Base-by-base conservation (phyloP, 2,329 filamentous ascomycete genomes). In the Ramularia collo-cygni region DNA sequence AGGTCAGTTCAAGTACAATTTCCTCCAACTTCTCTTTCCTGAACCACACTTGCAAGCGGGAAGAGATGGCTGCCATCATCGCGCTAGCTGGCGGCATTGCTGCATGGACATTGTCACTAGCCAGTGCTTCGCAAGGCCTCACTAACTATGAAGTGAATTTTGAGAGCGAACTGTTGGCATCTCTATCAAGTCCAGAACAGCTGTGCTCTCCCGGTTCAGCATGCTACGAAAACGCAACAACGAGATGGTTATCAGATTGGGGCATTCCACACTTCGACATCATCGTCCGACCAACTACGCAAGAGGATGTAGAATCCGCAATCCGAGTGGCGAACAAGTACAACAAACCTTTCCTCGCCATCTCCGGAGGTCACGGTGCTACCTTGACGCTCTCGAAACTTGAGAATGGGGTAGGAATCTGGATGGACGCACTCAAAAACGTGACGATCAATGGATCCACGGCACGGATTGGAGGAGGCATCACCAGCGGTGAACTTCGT, bases 381-480 rank as follows among this genome's bases (percentile, higher is more conserved):
- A 40, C 37, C 12, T 21, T 33, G 8, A 26, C 35, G 6, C 30
- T 50, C 17, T 33, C 18, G 10, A 27, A 39, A 3, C 31, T 50
- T 27, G 15, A 35, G 28, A 28, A 38, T 38, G 47, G 44, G 8
- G 33, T 47, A 12, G 44, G 42, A 4, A 47, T 50, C 19, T 43
- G 35, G 37, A 40, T 50, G 45, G 29, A 28, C 9, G 21, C 21
- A 7, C 10, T 48, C 30, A 42, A 39, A 12, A 24, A 33, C 10
- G 30, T 51, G 9, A 8, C 26, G 1, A 17, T 48, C 26, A 40
- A 42, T 42, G 40, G 41, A 4, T 8, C 41, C 13, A 40, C 7
- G 30, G 48, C 46, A 12, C 26, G 21, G 4, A 28, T 47, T n/a
- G 43, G 40, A 14, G 48, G 43, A 4, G 46, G 46, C 4, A 37